Base-by-base conservation (phyloP, 2,329 filamentous ascomycete species). In the Bipolaris bicolor region DNA sequence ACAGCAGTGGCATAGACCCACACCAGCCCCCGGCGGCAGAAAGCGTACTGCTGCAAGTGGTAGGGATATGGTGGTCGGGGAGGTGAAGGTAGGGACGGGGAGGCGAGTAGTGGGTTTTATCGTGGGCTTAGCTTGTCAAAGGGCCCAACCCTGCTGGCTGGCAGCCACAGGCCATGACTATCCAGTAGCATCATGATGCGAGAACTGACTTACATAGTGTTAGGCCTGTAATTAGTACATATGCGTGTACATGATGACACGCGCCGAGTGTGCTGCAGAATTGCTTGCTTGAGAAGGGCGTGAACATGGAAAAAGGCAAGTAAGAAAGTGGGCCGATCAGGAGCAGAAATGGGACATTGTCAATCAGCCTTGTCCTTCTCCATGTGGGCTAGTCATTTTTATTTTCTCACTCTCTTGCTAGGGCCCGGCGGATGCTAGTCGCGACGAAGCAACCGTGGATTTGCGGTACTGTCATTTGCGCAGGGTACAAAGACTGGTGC, bases 391-490 rank as follows among this genome's bases (percentile, higher is more conserved):
- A 31, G 15, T 31, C 11, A 20, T 45, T 7, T 10, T 16, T 31
- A 13, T 46, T 46, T 57, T 52, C 49, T 49, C 18, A 41, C 40
- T 22, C 15, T 39, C 40, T 22, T 26, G 40, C 40, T 9, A 26
- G 40, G 40, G 51, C 48, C 59, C 52, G 56, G 62, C 60, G 64
- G 56, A 66, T 66, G 53, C 57, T 52, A 50, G 55, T 48, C 29
- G 55, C 55, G 62, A 61, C 61, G 65, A 64, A 59, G 56, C 66
- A 65, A 63, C 68, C 57, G 57, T 58, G 55, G 55, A 45, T 55
- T 49, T 58, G 43, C 57, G 65, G 69, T 70, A 73, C 71, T 74
- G 64, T 73, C 70, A 75, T 76, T 72, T 72, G 69, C 67, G 63
- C 66, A 71, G 68, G 66, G 63, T 65, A 62, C 62, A 20, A 57